phyloP scores from a whole-genome alignment of 345 rosid species.

The Arabidopsis arenosa region DNA sequence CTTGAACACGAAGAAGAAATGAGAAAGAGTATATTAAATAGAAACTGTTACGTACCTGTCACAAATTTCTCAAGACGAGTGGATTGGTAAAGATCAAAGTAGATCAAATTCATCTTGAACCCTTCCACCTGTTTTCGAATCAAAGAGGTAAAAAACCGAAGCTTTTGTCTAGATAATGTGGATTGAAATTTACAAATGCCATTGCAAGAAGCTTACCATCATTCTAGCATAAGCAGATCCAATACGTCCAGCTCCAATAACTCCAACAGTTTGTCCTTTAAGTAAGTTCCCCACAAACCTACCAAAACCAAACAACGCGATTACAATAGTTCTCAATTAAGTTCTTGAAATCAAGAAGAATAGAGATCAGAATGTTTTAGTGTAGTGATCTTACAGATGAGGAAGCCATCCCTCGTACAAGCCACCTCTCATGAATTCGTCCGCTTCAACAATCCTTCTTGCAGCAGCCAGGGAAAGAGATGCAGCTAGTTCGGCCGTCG shows the following conservation, averaged over 20 bases:
- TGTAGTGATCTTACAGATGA: slow-evolving; percentile 55
- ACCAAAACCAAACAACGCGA: not conserved
- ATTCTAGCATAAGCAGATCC: slow-evolving; percentile 98
- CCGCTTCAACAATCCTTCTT: slow-evolving; percentile 96
- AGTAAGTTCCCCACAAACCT: slow-evolving; percentile 97
- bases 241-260: slow-evolving; percentile 98
- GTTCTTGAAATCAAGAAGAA: not conserved
- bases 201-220: slow-evolving; percentile 63
- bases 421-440: slow-evolving; percentile 95
- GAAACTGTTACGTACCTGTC: slow-evolving; percentile 56
- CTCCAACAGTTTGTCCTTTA: slow-evolving; percentile 98
- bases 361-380: not conserved
- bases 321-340: not conserved
- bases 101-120: slow-evolving; percentile 96
- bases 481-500: slow-evolving; percentile 96
- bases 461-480: slow-evolving; percentile 91
- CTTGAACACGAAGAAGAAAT: not conserved
- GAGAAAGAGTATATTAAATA: not conserved
- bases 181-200: not conserved
- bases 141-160: not conserved
- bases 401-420: slow-evolving; percentile 99
- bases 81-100: slow-evolving; percentile 90
- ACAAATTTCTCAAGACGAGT: slow-evolving; percentile 95
- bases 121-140: slow-evolving; percentile 70
- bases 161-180: not conserved